Percentiles rank a stretch among this genome's conserved stretches.
phyloP scores from a whole-genome alignment of 148 eudicot genomes.

The Amaranthus palmeri region DNA sequence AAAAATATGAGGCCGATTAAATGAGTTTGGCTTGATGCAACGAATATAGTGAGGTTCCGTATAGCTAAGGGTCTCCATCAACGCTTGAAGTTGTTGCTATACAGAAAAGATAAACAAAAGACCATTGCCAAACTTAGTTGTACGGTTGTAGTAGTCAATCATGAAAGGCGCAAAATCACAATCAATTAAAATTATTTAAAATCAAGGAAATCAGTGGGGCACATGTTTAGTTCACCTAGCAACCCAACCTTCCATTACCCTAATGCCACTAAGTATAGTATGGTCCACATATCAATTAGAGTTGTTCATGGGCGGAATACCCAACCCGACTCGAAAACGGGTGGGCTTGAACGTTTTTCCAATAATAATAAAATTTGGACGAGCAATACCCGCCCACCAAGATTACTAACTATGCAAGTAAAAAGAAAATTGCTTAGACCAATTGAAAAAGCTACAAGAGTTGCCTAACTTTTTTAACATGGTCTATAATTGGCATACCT shows the following conservation, averaged over 20 bases:
- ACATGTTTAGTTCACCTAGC: too few species aligned
- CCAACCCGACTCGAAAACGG: too few species aligned
- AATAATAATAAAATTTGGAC: too few species aligned
- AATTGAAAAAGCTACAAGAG: neutral
- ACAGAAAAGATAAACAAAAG: constrained; percentile 12
- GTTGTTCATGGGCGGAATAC: too few species aligned
- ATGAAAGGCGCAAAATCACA: neutral
- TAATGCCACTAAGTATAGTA: neutral
- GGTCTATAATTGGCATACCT: constrained; percentile 42
- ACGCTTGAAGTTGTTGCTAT: constrained; percentile 99
- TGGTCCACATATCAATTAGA: neutral
- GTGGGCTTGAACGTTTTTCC: too few species aligned
- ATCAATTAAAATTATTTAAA: neutral
- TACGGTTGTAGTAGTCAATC: constrained; percentile 1
- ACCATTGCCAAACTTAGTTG: neutral
- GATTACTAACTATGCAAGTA: too few species aligned
- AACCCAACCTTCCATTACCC: too few species aligned
- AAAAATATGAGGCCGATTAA: constrained; percentile 73
- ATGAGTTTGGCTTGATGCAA: constrained; percentile 94
- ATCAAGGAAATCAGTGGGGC: too few species aligned
- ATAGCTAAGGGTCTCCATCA: constrained; percentile 89
- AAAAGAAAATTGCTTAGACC: too few species aligned
- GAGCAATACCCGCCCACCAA: too few species aligned
- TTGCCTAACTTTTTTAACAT: neutral
- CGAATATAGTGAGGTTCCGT: constrained; percentile 97